Evolutionary conservation across 495 filamentous ascomycete species (phyloP).

Genomic region (Parmelia sp.): DNA sequence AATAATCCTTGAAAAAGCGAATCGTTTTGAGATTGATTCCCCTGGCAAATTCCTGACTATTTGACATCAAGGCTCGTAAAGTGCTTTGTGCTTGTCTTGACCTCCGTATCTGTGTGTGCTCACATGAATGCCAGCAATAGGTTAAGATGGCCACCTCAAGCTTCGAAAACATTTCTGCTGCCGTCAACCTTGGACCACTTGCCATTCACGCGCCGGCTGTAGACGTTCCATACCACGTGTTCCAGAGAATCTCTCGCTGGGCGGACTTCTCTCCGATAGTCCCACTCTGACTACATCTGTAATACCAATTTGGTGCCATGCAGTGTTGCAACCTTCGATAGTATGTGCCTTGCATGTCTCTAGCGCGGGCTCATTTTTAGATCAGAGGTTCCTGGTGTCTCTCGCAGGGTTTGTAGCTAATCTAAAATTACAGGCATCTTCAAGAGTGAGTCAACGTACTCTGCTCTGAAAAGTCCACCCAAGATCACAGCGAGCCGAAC

Average conservation of each 20-base stretch:
- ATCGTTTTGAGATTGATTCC: background rate
- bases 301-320: background rate
- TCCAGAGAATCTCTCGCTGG: background rate
- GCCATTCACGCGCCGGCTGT: constrained; percentile 3
- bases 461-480: background rate
- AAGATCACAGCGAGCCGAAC: background rate
- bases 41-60: background rate
- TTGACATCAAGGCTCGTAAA: background rate
- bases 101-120: too few relatives aligned
- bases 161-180: background rate
- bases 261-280: background rate
- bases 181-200: background rate
- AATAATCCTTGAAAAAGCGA: constrained; percentile 40
- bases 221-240: background rate
- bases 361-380: background rate
- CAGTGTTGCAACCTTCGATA: background rate
- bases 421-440: constrained; percentile 5
- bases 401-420: constrained; percentile 2
- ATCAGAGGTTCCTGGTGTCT: background rate
- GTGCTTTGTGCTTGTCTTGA: background rate
- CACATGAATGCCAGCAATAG: background rate
- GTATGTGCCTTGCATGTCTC: background rate
- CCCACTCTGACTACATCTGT: background rate
- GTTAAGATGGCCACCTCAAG: background rate
- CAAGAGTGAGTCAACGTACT: background rate